Evolutionary conservation across 2,329 filamentous ascomycete genomes (phyloP), one percentile per base, ranked within the genome.

Genomic region (Sporothrix dimorphospora): DNA sequence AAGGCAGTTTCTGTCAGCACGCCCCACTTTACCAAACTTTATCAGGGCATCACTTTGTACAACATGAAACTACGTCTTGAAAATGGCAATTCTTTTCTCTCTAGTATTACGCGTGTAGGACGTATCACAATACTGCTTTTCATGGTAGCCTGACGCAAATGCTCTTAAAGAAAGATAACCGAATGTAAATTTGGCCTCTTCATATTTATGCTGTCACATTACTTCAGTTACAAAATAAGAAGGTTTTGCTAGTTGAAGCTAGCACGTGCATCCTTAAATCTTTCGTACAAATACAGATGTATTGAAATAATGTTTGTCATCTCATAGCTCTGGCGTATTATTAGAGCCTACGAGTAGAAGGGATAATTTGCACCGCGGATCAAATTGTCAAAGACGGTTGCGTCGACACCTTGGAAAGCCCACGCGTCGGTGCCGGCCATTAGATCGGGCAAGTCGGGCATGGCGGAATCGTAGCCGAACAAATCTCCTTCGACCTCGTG

Each of bases 401-500:
- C 76, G 55, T 80, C 79, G 1, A 80, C 77, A 2, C 79, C 79
- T 69, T 81, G 77, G 45, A 80, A 79, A 0, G 76, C 75, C 79
- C 79, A 80, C 65, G 79, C 78, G 59, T 81, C 78, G 14, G 70
- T 65, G 2, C 73, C 75, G 1, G 76, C 75, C 24, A 77, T 74
- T 4, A 79, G 51, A 3, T 73, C 76, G 1, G 78, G 77, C 42
- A 73, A 45, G 42, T 45, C 69, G 34, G 71, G 47, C 11, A 72
- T 24, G 38, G 6, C 38, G 12, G 40, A 4, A 24, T 45, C 40
- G 38, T 70, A 47, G 67, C 14, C 34, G 12, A 19, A 19, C 6
- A 11, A 19, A 16, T 45, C 38, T n/a, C 9, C 47, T 14, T 51
- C 24, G 34, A 7, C 34, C 30, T 55, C 27, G 9, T 30, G 19